Base-by-base conservation (phyloP, 139 green algal genomes). In the Chlamydomonas schloesseri region DNA sequence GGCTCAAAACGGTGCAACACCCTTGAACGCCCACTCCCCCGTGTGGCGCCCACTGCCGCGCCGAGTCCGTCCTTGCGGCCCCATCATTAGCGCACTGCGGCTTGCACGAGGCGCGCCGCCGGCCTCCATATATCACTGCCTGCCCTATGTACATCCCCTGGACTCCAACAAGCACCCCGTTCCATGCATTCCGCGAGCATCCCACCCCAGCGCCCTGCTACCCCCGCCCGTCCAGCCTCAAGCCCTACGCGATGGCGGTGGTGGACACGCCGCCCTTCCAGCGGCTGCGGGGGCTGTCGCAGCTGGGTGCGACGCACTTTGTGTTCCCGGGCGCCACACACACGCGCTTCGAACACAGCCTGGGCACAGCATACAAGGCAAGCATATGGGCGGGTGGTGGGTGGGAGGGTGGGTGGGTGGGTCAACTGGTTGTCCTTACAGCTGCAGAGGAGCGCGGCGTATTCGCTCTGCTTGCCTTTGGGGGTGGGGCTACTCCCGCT, bases 181-280 rank as follows among this genome's bases (percentile, higher is more conserved):
- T n/a, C n/a, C n/a, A n/a, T n/a, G n/a, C n/a, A n/a, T n/a, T n/a
- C n/a, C n/a, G n/a, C n/a, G n/a, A n/a, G n/a, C n/a, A n/a, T n/a
- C n/a, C n/a, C n/a, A n/a, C n/a, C n/a, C n/a, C n/a, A n/a, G n/a
- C n/a, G n/a, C 42, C 42, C 8, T 50, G 42, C 64, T 11, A 70
- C 64, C 64, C 64, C n/a, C 64, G 10, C 17, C 14, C 64, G 26
- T 21, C 64, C 67, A 82, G 75, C 75, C 58, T 82, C 31, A 28
- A 26, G 28, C 21, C 34, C 26, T 82, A 82, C 58, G 71, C 57
- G 58, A 46, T 72, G n/a, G 17, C 26, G 36, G 24, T 98, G 65
- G 94, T 98, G 26, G 96, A 99, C 91, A 96, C 96, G 20, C 82
- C 91, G 18, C 84, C 96, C 55, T 98, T 99, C 80, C 96, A 99